A percentile compares a stretch with the other conserved stretches of the same genome.
These are phyloP conservation scores for Carex myosuroides DNA, from an alignment of 176 grass and related monocot species.

Conservation along the genomic window DNA sequence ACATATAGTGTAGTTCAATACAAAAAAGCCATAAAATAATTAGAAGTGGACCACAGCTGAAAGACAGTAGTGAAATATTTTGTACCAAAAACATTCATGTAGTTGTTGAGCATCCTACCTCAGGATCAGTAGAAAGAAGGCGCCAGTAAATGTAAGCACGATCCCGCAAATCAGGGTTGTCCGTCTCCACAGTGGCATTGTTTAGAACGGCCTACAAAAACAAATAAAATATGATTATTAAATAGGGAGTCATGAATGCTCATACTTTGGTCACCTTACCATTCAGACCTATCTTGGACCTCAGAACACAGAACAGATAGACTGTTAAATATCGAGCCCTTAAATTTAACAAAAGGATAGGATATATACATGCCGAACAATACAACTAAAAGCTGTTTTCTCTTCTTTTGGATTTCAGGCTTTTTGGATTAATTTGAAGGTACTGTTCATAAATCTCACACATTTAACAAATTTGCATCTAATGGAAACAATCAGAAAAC, in stretches of 20 bases:
- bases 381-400: background rate
- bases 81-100: background rate
- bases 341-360: background rate
- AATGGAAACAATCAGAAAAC: background rate
- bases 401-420: background rate
- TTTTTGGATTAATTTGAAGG: background rate
- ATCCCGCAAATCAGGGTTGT: slow-evolving; percentile 96
- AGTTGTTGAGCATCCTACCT: slow-evolving; percentile 45
- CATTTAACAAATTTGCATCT: background rate
- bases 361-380: background rate
- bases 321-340: background rate
- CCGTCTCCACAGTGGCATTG: slow-evolving; percentile 97
- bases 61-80: background rate
- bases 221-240: background rate
- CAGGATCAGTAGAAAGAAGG: slow-evolving; percentile 98
- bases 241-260: background rate
- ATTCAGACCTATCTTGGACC: background rate
- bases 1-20: background rate
- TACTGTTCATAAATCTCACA: background rate
- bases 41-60: background rate
- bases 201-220: slow-evolving; percentile 85
- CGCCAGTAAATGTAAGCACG: slow-evolving; percentile 99
- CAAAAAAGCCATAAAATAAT: background rate
- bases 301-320: background rate
- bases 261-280: background rate